Conservation (phyloP, 2,329 filamentous ascomycete genomes). For the Fusarium newnesense region DNA sequence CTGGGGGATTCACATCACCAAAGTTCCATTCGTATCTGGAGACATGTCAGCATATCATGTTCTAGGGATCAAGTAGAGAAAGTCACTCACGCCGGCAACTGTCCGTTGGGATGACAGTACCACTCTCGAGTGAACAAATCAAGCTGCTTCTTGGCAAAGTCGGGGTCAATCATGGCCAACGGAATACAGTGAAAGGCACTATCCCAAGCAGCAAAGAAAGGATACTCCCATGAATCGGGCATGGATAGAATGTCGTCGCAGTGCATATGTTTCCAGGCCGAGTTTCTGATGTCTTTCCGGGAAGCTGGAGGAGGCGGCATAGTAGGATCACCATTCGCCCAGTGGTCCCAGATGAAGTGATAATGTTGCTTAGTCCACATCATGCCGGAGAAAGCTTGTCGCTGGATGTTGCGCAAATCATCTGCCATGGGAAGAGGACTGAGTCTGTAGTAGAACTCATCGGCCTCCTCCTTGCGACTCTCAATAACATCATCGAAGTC, state of each 20-base stretch:
- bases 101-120: constrained; percentile 98
- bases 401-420: constrained; percentile 92
- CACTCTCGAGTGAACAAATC: constrained; percentile 96
- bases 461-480: constrained; percentile 85
- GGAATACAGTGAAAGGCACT: constrained; percentile 97
- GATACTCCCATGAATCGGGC: constrained; percentile 99
- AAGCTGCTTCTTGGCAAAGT: constrained; percentile 97
- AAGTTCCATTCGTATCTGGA: constrained; percentile 91
- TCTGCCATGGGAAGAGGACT: constrained; percentile 94
- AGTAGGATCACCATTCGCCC: constrained; percentile 91
- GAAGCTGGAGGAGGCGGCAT: constrained; percentile 86
- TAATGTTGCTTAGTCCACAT: constrained; percentile 99
- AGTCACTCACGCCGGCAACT: constrained; percentile 79
- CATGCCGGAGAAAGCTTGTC: constrained; percentile 95
- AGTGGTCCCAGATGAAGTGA: constrained; percentile 96
- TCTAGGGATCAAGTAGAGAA: background rate
- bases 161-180: constrained; percentile 95
- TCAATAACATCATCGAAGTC: constrained; percentile 92
- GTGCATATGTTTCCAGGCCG: constrained; percentile 93
- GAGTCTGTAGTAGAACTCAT: constrained; percentile 95
- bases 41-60: constrained; percentile 16
- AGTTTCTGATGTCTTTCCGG: constrained; percentile 84
- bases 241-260: constrained; percentile 96
- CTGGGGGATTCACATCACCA: constrained; percentile 94
- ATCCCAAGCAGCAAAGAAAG: constrained; percentile 98